Conservation (phyloP, 192 early-diverging fungal genomes). For the Chytriomyces sp. region DNA sequence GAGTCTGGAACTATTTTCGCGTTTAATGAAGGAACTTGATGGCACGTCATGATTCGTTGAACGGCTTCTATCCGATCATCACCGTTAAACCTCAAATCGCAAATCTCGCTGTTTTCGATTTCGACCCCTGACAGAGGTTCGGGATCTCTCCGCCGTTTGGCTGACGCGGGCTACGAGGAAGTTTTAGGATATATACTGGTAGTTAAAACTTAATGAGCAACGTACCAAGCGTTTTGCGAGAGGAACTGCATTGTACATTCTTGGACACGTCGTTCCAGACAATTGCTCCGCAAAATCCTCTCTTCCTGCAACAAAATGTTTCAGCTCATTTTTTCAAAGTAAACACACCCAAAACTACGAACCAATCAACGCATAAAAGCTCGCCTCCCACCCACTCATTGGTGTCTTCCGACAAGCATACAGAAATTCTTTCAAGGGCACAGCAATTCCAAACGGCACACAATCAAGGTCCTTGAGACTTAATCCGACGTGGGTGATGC, state of each 20-base stretch:
- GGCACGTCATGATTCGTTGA: constrained; percentile 51
- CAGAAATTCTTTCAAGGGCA: constrained; percentile 60
- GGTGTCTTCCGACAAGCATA: constrained; percentile 57
- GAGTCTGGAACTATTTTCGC: constrained; percentile 17
- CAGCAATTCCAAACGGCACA: constrained; percentile 59
- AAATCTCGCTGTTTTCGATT: constrained; percentile 51
- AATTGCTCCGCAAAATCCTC: constrained; percentile 36
- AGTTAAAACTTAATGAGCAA: not conserved
- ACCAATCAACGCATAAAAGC: constrained; percentile 61
- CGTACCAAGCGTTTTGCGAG: not conserved
- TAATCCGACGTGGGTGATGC: constrained; percentile 44
- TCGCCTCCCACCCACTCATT: constrained; percentile 42
- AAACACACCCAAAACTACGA: constrained; percentile 8
- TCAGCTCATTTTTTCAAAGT: not conserved
- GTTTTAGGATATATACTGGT: not conserved
- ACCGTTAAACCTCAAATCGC: constrained; percentile 57
- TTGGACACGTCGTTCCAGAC: constrained; percentile 22
- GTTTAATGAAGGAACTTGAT: constrained; percentile 1
- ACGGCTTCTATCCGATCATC: constrained; percentile 63
- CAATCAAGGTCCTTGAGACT: constrained; percentile 48
- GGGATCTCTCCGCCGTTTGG: not conserved
- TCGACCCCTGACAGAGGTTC: constrained; percentile 35
- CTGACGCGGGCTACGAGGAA: not conserved
- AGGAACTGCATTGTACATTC: constrained; percentile 38
- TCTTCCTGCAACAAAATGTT: constrained; percentile 30